Evolutionary conservation across 2,329 filamentous ascomycete species (phyloP), one percentile per base, ranked within the genome.

Genomic region (Incumbomyces lentus): DNA sequence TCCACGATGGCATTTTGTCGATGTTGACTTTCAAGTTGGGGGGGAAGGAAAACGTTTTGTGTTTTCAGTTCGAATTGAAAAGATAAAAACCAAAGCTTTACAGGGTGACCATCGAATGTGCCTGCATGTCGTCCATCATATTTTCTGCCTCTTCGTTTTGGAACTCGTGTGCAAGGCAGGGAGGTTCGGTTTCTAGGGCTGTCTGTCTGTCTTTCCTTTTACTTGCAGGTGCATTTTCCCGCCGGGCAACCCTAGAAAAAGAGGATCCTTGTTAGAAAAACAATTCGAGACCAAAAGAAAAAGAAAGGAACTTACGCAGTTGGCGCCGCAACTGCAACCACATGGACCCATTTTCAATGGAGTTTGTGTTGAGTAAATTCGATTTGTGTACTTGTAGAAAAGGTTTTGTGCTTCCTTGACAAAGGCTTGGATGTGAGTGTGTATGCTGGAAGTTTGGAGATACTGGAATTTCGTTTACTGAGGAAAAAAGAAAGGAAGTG

Each of bases 211-310:
- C 22, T 8, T 31, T 22, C 8, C 22, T 8, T 31, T 22, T 38
- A 45, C 17, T 45, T 45, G 42, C 42, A 45, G 32, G 33, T 38
- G 22, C 42, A 45, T 31, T 45, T 45, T 45, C 42, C 42, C 17
- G 32, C 42, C 30, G 42, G 42, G 42, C 42, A 45, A 17, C 32
- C 42, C 42, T 45, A 19, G 12, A 16, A 35, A 36, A 19, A 22
- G n/a, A n/a, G n/a, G n/a, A n/a, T n/a, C n/a, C n/a, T 34, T 35
- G 16, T 18, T 16, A 14, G n/a, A 12, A 8, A 26, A 19, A 26
- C 6, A 22, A n/a, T n/a, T n/a, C n/a, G n/a, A n/a, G n/a, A n/a
- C n/a, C n/a, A n/a, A n/a, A n/a, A n/a, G n/a, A n/a, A n/a, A n/a
- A n/a, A 10, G 31, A 11, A 7, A 19, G 12, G 7, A 17, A 38